Percentiles rank a stretch among this genome's conserved stretches.
These are phyloP conservation scores for Chaetomium cochliodes DNA, from an alignment of 495 filamentous ascomycete species.

Conservation along the genomic window DNA sequence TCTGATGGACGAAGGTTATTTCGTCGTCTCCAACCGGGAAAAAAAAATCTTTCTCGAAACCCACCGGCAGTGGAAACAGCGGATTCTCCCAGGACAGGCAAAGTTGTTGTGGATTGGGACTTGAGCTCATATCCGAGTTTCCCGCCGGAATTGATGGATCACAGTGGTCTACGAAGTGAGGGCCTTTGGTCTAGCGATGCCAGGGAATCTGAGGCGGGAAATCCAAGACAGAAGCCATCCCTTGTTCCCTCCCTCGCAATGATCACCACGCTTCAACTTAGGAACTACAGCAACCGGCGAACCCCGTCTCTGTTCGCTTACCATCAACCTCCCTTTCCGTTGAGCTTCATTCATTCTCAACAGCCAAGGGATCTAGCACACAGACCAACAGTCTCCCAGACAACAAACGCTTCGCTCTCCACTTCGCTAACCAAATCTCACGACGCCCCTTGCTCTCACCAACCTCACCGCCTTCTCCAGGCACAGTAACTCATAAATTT, in stretches of 20 bases:
- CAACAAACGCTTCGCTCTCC: not conserved
- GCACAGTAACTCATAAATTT: not conserved
- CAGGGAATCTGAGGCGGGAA: not conserved
- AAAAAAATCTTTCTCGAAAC: not conserved
- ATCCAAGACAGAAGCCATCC: not conserved
- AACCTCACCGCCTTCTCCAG: conserved; percentile 3
- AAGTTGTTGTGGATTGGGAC: not conserved
- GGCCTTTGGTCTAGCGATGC: not conserved
- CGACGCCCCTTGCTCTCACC: not conserved
- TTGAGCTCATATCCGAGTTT: not conserved
- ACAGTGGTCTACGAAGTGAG: not conserved
- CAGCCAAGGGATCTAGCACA: not conserved
- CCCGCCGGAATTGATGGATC: not conserved
- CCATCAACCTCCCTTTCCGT: not conserved
- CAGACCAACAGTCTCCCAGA: conserved; percentile 6
- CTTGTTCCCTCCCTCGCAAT: not conserved
- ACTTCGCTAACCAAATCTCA: not conserved
- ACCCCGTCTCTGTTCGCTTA: not conserved
- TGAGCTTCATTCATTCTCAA: not conserved
- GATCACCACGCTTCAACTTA: not conserved
- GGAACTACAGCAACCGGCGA: not conserved
- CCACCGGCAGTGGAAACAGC: conserved; percentile 12
- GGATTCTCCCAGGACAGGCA: not conserved
- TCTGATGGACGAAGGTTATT: not conserved
- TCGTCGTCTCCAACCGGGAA: conserved; percentile 15